Base-by-base conservation (phyloP, 495 filamentous ascomycete genomes). In the Margaritispora aquatica region DNA sequence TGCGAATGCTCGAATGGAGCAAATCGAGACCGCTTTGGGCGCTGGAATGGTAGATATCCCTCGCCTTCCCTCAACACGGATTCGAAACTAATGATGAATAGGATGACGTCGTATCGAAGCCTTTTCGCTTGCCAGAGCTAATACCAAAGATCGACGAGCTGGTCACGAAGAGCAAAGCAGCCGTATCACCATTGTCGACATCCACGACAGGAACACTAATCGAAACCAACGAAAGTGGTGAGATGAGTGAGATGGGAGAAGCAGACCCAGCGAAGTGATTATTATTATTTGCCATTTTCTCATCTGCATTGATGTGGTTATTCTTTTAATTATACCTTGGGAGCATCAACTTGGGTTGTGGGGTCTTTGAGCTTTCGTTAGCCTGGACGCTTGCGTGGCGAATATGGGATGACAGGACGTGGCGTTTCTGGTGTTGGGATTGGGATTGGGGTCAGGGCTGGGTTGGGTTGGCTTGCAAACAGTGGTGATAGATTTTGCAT, bases 21-120 rank as follows among this genome's bases (percentile, higher is more conserved):
- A 92, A 73, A 80, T 90, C 54, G 67, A 74, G 2, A 82, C 82
- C 24, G 85, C 89, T 51, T 74, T 83, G 50, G 68, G 75, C 51
- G 85, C 85, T 17, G 88, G 89, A 20, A 89, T 90, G 86, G 86
- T 80, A 67, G 62, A n/a, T n/a, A n/a, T n/a, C n/a, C n/a, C n/a
- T n/a, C n/a, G 75, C 17, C 44, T 9, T 24, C 7, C 20, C 13
- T 31, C 38, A 20, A 0, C 23, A n/a, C 1, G 23, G 47, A 52
- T 26, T 29, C 29, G 41, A 24, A 51, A 23, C 46, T 55, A 22
- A 58, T 22, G 20, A 47, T 7, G 9, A 44, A 11, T 62, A 84
- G 82, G 84, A 90, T 62, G 86, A 85, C 61, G 80, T 88, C 7
- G 79, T 90, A 9, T 80, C 82, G 13, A 92, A 92, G 67, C 88